Percentiles rank a stretch among this genome's conserved stretches.
Conservation (phyloP, 345 rosid species). For the Eucalyptus erythrocorys region DNA sequence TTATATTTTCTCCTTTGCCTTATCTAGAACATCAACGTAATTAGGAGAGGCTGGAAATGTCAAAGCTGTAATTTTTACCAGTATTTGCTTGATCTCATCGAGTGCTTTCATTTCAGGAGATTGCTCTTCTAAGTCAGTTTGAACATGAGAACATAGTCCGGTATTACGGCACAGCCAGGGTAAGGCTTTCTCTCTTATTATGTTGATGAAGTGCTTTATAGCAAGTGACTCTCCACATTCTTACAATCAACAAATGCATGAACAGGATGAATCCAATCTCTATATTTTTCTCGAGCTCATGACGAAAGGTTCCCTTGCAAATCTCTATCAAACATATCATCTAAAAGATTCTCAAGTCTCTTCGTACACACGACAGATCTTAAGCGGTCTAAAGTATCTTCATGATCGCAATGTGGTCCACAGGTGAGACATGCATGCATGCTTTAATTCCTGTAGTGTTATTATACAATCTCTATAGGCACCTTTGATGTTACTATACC, state of each 20-base stretch:
- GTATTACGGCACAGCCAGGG: conserved; percentile 82
- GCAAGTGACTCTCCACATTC: neutral
- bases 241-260: neutral
- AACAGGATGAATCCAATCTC: conserved; percentile 66
- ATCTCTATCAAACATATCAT: conserved; percentile 40
- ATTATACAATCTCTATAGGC: neutral
- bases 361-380: conserved; percentile 74
- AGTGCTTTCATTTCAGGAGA: conserved; percentile 50
- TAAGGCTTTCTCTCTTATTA: conserved; percentile 5
- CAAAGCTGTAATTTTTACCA: neutral
- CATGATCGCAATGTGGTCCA: conserved; percentile 70
- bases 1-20: neutral
- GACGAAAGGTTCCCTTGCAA: conserved; percentile 64
- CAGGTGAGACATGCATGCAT: neutral
- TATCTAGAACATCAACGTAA: neutral
- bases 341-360: conserved; percentile 66
- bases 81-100: neutral
- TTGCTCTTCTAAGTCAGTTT: conserved; percentile 73
- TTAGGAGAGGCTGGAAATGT: neutral
- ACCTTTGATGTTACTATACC: neutral
- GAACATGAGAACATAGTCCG: conserved; percentile 85
- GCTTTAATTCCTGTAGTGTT: neutral
- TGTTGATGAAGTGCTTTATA: neutral
- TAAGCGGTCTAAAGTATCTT: conserved; percentile 75
- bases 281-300: conserved; percentile 88